Evolutionary conservation across 495 filamentous ascomycete genomes (phyloP), one percentile per base, ranked within the genome.

Genomic region (Annulohypoxylon maeteangense): DNA sequence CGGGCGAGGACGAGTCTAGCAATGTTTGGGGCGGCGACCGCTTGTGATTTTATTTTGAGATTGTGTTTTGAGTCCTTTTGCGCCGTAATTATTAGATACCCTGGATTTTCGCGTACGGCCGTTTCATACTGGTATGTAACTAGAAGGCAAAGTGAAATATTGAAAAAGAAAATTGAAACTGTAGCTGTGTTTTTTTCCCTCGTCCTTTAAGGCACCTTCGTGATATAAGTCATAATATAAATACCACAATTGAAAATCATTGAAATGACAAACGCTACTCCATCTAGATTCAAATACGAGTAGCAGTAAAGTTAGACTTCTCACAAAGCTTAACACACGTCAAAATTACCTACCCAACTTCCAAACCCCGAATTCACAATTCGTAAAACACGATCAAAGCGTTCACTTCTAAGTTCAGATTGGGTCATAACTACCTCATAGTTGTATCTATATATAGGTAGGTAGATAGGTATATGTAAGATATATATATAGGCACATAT

Each of bases 11-110:
- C 14, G 78, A 80, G 38, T 78, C 76, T 53, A 76, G 75, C 7
- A 80, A 80, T 67, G 78, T 80, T 59, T 80, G 78, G 78, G 76
- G 55, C 25, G 64, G 74, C 38, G 74, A 77, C 31, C 72, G 70
- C 62, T 71, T 74, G 56, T 76, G 48, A 77, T 65, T 69, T 68
- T 14, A 29, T 29, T 53, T 53, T 38, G 23, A 58, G 29, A n/a
- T 3, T 56, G 66, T 65, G 65, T 32, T 51, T 69, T 62, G 11
- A 63, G 18, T 31, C 38, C 36, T 72, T 70, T 70, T 51, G 67
- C 62, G 71, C 53, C 66, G 59, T 76, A 69, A 50, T 70, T 76
- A 55, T 70, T 76, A 76, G 75, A 78, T 78, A 78, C 75, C 75
- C 75, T 68, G 66, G 64, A 64, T 57, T 62, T 72, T 66, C 65